Evolutionary conservation across 2,329 filamentous ascomycete species (phyloP).

Genomic region (Didymella segeticola): DNA sequence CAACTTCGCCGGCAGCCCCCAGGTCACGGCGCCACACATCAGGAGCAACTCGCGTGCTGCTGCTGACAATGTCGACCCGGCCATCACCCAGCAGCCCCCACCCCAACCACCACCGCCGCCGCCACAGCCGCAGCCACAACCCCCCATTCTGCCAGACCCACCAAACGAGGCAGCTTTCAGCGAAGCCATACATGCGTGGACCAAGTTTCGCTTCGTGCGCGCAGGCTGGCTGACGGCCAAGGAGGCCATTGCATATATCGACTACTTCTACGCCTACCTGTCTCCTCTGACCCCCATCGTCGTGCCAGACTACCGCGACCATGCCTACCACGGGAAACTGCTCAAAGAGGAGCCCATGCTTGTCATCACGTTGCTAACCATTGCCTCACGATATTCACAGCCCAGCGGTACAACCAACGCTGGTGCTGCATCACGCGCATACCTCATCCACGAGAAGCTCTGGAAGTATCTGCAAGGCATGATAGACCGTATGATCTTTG

Average conservation of each 20-base stretch:
- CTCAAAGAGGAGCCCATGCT: constrained; percentile 92
- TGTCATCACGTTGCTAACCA: constrained; percentile 87
- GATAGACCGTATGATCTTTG: constrained; percentile 94
- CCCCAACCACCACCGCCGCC: background rate
- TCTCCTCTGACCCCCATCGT: constrained; percentile 94
- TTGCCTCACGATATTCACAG: constrained; percentile 84
- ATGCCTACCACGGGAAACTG: constrained; percentile 78
- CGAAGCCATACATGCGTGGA: constrained; percentile 86
- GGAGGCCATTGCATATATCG: constrained; percentile 91
- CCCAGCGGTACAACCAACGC: constrained; percentile 73
- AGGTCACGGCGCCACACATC: constrained; percentile 30
- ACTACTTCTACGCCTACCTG: constrained; percentile 93
- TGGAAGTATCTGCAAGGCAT: constrained; percentile 95
- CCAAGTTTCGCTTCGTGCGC: constrained; percentile 89
- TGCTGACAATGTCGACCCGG: constrained; percentile 40
- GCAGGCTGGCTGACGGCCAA: constrained; percentile 95
- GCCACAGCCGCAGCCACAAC: constrained; percentile 9
- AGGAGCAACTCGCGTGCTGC: constrained; percentile 33
- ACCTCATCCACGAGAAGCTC: constrained; percentile 91
- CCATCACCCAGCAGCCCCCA: constrained; percentile 31
- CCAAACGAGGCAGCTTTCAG: constrained; percentile 51
- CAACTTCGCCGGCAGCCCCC: constrained; percentile 43
- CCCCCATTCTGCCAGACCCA: constrained; percentile 35
- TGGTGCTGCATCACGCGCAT: constrained; percentile 77
- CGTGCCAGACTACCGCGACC: constrained; percentile 85